Percentiles rank a stretch among this genome's conserved stretches.
Conservation (phyloP, 1,284 basidiomycete genomes). For the Ustilago tritici region DNA sequence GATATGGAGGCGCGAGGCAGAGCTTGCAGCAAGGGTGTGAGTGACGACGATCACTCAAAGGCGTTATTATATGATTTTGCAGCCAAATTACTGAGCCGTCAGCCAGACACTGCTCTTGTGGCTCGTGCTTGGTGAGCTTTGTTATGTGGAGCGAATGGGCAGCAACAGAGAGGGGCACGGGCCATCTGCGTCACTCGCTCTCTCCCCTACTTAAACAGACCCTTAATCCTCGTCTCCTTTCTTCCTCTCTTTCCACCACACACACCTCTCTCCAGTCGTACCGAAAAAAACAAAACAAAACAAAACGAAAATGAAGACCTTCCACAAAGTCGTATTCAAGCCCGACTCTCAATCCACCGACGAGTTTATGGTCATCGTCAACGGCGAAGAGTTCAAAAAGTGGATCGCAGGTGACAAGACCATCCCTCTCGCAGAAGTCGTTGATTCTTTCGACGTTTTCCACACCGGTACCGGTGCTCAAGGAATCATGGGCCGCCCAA, state of each 20-base stretch:
- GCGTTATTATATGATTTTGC: not conserved
- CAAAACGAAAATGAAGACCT: constrained; percentile 33
- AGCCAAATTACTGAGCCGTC: not conserved
- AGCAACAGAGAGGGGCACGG: not conserved
- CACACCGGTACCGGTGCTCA: constrained; percentile 70
- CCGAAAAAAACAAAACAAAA: not conserved
- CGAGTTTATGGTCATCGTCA: constrained; percentile 70
- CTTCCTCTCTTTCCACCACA: not conserved
- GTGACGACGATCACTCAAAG: not conserved
- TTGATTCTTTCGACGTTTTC: constrained; percentile 70
- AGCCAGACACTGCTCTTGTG: not conserved
- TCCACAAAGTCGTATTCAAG: constrained; percentile 67
- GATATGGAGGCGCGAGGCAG: not conserved
- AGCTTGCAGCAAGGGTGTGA: not conserved
- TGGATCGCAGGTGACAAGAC: constrained; percentile 70
- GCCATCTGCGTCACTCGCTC: constrained; percentile 19
- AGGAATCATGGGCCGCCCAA: constrained; percentile 69
- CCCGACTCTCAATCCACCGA: constrained; percentile 70
- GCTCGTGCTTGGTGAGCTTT: not conserved
- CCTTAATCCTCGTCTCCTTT: not conserved
- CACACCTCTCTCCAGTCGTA: not conserved
- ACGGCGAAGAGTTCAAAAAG: constrained; percentile 67
- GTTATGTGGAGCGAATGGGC: not conserved
- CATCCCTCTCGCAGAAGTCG: constrained; percentile 70
- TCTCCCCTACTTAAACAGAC: constrained; percentile 1